phyloP scores from a whole-genome alignment of 2,329 filamentous ascomycete species.

The Cordyceps cicadae region DNA sequence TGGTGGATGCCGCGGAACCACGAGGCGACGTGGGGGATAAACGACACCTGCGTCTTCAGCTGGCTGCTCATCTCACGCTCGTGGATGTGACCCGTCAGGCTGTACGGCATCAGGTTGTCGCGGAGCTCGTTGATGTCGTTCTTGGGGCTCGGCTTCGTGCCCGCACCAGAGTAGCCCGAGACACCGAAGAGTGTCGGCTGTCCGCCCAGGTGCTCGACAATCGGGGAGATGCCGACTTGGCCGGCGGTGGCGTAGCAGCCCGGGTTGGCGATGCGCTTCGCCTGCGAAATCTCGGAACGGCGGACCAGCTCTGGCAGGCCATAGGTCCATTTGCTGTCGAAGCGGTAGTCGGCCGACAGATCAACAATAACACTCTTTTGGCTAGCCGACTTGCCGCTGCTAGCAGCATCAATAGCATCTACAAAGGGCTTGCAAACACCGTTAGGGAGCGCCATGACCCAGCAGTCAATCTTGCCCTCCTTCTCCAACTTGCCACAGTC shows the following conservation, averaged over 20 bases:
- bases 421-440: constrained; percentile 91
- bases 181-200: constrained; percentile 82
- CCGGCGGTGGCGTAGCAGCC: constrained; percentile 94
- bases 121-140: constrained; percentile 79
- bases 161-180: constrained; percentile 88
- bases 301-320: constrained; percentile 79
- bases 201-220: constrained; percentile 68
- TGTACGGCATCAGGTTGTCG: constrained; percentile 83
- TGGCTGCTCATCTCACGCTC: constrained; percentile 82
- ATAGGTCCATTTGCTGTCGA: constrained; percentile 79
- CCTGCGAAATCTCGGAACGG: constrained; percentile 65
- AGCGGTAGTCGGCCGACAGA: constrained; percentile 90
- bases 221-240: constrained; percentile 78
- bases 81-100: constrained; percentile 77
- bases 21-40: constrained; percentile 75
- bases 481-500: constrained; percentile 80
- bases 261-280: constrained; percentile 85
- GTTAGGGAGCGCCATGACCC: constrained; percentile 96
- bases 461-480: constrained; percentile 81
- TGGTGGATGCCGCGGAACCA: constrained; percentile 97
- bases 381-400: constrained; percentile 12
- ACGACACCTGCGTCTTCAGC: constrained; percentile 66
- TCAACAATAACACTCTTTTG: constrained; percentile 76
- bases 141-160: constrained; percentile 89
- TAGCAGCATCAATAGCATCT: constrained; percentile 60